Base-by-base conservation (phyloP, 208 protist species). In the Leishmania aethiopica region DNA sequence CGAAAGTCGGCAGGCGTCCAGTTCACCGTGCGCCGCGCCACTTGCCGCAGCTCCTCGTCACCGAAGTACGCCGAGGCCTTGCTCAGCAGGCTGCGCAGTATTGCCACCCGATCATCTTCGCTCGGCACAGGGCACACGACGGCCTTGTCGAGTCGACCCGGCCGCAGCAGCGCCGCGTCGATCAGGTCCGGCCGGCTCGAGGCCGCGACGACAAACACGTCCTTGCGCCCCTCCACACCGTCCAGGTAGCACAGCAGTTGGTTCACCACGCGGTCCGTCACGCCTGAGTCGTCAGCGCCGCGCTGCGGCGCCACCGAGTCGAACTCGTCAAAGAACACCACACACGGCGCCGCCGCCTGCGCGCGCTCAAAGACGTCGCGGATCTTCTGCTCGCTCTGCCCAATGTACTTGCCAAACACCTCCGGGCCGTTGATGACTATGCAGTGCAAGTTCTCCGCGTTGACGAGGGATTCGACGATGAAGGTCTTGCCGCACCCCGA, bases 191-290 rank as follows among this genome's bases (percentile, higher is more conserved):
- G 99, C 59, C 99, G 89, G 80, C 99, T 99, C 45, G 99, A 99
- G 15, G 99, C 99, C 17, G 98, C 99, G n/a, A 99, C 94, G 1
- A 99, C 98, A 79, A 98, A 98, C 1, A 99, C 98, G 83, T 97
- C 91, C 82, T 95, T 94, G 73, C 94, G 88, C n/a, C 86, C 91
- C 81, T 98, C 95, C 25, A 99, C 96, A 47, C 99, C 99, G 86
- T 99, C 99, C 81, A 99, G 94, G 90, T 99, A 99, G 53, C 89
- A 98, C 49, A 99, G 88, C 10, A 99, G 91, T 86, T 99, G 99
- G 78, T 98, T 98, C 10, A 99, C 95, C 1, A 99, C 98, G 51
- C 99, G 90, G 83, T 99, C 98, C 25, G 95, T 97, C 75, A 98
- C 94, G 28, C 95, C 94, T 0, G 93, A 95, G 85, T 95, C 94